phyloP scores from a whole-genome alignment of 2,329 filamentous ascomycete genomes.

The Arachnomyces sp. region DNA sequence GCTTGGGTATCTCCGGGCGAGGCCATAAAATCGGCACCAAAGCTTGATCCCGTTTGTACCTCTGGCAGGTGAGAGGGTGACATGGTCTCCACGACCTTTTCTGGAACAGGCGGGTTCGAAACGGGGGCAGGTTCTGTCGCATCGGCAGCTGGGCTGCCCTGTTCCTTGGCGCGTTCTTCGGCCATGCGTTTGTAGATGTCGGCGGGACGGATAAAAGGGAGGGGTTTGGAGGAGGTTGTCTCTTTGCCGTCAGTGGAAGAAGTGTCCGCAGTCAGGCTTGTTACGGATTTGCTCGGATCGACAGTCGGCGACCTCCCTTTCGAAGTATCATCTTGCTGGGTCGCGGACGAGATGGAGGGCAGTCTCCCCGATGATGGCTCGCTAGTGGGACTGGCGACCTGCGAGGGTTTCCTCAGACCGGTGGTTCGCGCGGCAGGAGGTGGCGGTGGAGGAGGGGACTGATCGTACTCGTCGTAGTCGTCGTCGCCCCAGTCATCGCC shows the following conservation, averaged over 20 bases:
- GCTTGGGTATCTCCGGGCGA: background rate
- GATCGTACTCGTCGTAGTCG: constrained; percentile 51
- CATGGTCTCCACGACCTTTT: background rate
- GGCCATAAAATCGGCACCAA: constrained; percentile 26
- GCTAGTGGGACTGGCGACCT: constrained; percentile 8
- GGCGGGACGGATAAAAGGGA: constrained; percentile 61
- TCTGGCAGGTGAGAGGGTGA: background rate
- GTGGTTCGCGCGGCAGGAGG: constrained; percentile 21
- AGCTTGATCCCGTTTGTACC: constrained; percentile 11
- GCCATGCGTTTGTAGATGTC: constrained; percentile 68
- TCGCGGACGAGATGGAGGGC: background rate
- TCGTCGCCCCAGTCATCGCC: constrained; percentile 84
- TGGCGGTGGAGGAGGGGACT: constrained; percentile 30
- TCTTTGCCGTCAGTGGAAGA: constrained; percentile 13
- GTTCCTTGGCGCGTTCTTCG: constrained; percentile 53
- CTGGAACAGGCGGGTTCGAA: background rate
- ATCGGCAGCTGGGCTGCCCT: constrained; percentile 15
- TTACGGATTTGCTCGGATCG: background rate
- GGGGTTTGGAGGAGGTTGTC: constrained; percentile 40
- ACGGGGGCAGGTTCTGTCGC: constrained; percentile 2
- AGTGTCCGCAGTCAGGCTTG: constrained; percentile 17
- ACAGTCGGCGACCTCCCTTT: constrained; percentile 21
- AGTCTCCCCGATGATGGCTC: constrained; percentile 6
- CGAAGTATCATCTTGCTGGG: background rate
- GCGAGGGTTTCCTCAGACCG: constrained; percentile 15